Conservation (phyloP, 257 asterid species). For the Anisodus tanguticus region DNA sequence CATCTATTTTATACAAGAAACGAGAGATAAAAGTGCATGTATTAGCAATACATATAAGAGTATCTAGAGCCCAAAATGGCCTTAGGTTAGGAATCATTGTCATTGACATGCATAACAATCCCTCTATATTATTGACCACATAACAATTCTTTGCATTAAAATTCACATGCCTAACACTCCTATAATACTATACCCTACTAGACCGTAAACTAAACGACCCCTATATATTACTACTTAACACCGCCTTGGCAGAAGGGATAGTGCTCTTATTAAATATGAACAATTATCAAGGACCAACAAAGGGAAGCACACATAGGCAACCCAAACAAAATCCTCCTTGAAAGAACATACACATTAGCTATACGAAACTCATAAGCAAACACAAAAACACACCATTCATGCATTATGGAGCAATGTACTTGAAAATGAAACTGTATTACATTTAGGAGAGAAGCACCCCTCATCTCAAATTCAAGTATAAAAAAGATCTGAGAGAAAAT, state of each 20-base stretch:
- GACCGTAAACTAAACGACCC: no score
- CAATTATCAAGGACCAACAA: background rate
- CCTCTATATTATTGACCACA: no score
- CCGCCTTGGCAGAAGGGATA: background rate
- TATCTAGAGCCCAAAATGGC: no score
- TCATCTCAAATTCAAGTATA: constrained; percentile 18
- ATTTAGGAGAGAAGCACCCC: constrained; percentile 28
- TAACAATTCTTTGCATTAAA: no score
- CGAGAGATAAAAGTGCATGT: no score
- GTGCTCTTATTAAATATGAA: background rate
- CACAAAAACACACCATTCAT: background rate
- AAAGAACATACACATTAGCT: background rate
- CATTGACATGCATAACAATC: no score
- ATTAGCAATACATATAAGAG: no score
- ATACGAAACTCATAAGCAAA: background rate
- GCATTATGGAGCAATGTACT: constrained; percentile 17
- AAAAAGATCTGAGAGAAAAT: constrained; percentile 30
- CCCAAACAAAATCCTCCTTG: background rate
- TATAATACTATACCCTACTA: no score
- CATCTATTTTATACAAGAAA: no score
- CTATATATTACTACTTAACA: no score
- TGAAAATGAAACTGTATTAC: constrained; percentile 24
- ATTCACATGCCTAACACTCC: no score
- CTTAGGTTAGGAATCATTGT: no score
- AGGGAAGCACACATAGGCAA: background rate